A percentile compares a stretch with the other conserved stretches of the same genome.
These are phyloP conservation scores for Ampelomyces quisqualis DNA, from an alignment of 2,329 filamentous ascomycete species.

Conservation along the genomic window DNA sequence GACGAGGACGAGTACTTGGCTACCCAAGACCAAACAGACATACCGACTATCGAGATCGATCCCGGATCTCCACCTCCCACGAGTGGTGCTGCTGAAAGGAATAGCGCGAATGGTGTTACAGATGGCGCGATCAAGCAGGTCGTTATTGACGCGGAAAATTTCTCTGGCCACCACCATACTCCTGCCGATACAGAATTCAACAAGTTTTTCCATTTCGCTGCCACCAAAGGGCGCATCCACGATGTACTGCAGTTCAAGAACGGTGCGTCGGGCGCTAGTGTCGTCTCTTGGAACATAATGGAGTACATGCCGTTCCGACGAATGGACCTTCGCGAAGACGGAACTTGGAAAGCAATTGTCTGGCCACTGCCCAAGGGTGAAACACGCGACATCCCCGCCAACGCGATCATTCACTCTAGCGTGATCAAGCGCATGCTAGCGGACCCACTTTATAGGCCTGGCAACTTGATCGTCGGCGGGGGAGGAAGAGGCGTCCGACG, in stretches of 20 bases:
- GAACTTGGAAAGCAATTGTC: conserved; percentile 75
- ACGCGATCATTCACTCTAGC: conserved; percentile 70
- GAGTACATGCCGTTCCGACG: conserved; percentile 78
- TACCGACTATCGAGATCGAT: conserved; percentile 39
- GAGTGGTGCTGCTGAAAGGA: neutral
- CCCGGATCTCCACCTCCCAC: conserved; percentile 24
- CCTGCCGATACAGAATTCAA: conserved; percentile 51
- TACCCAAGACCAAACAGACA: conserved; percentile 7
- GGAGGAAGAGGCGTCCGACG: conserved; percentile 67
- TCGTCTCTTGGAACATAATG: conserved; percentile 73
- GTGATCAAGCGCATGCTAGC: conserved; percentile 70
- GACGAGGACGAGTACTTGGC: conserved; percentile 31
- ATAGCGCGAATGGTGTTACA: conserved; percentile 1
- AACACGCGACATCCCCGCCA: conserved; percentile 70
- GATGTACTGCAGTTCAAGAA: conserved; percentile 68
- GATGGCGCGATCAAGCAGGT: conserved; percentile 1
- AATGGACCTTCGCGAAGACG: conserved; percentile 73
- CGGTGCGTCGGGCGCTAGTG: conserved; percentile 58
- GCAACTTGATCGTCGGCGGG: conserved; percentile 77
- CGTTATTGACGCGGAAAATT: conserved; percentile 20
- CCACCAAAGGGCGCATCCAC: conserved; percentile 59
- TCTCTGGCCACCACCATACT: conserved; percentile 17
- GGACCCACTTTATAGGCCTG: conserved; percentile 67
- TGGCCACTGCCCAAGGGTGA: conserved; percentile 80
- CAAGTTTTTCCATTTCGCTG: conserved; percentile 59